Conservation (phyloP, 2,329 filamentous ascomycete species). For the Sphaceloma murrayae region DNA sequence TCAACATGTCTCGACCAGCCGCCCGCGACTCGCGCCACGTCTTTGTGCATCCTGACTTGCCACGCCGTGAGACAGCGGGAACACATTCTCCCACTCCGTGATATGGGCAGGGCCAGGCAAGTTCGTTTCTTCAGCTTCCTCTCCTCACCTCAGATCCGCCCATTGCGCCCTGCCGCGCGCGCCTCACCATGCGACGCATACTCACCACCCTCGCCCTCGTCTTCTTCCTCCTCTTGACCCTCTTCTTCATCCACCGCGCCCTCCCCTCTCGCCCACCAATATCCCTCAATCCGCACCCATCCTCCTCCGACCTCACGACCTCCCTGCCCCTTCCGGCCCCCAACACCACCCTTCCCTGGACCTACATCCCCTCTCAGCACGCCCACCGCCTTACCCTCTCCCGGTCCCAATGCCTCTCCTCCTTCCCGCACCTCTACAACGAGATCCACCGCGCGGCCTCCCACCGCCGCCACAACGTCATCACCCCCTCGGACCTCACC, state of each 20-base stretch:
- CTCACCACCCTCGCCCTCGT: constrained; percentile 1
- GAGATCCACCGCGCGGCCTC: constrained; percentile 26
- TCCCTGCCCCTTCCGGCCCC: constrained; percentile 1
- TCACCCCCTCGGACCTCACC: constrained; percentile 25
- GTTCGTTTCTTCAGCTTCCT: too few relatives aligned
- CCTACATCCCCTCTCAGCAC: constrained; percentile 4
- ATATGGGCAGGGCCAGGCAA: too few relatives aligned
- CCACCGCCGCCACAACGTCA: constrained; percentile 23
- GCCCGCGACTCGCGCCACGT: neutral
- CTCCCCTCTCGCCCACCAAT: neutral
- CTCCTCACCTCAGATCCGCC: too few relatives aligned
- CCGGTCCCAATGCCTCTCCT: constrained; percentile 24
- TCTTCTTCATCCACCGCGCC: neutral
- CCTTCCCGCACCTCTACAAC: constrained; percentile 27
- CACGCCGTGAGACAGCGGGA: too few relatives aligned
- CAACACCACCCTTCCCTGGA: constrained; percentile 3
- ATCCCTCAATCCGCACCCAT: neutral
- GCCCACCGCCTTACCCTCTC: constrained; percentile 20
- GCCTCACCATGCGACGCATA: constrained; percentile 10
- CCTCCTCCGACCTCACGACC: neutral
- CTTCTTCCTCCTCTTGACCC: neutral
- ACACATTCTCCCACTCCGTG: too few relatives aligned
- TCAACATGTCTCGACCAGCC: neutral
- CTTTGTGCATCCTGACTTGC: too few relatives aligned
- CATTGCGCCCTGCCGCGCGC: too few relatives aligned